Conservation (phyloP, 768 basidiomycete species). For the Exsudoporus frostii region DNA sequence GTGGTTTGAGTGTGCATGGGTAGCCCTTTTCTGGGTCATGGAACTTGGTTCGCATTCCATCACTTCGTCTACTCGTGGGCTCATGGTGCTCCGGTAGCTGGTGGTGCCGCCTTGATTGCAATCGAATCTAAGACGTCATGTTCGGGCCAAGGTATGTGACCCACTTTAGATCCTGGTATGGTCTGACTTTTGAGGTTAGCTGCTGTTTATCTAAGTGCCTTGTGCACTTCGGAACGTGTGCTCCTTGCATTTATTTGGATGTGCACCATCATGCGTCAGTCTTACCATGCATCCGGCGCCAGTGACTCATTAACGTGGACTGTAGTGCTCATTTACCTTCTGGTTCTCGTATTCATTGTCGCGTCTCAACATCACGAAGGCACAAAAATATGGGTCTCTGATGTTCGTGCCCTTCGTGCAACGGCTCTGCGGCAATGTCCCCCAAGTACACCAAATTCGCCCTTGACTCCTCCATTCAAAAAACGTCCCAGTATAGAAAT, state of each 20-base stretch:
- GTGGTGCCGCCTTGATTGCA: conserved; percentile 47
- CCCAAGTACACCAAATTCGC: conserved; percentile 36
- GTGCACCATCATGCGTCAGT: conserved; percentile 41
- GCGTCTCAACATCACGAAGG: conserved; percentile 44
- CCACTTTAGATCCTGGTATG: background rate
- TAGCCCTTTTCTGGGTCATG: conserved; percentile 53
- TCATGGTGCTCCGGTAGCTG: conserved; percentile 38
- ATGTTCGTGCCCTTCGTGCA: conserved; percentile 44
- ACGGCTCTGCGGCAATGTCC: conserved; percentile 27
- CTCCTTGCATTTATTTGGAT: conserved; percentile 63
- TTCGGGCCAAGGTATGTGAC: conserved; percentile 24
- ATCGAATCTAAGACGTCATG: conserved; percentile 38
- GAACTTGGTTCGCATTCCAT: conserved; percentile 49
- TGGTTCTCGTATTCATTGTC: conserved; percentile 44
- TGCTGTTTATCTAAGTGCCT: background rate
- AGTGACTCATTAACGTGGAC: conserved; percentile 2
- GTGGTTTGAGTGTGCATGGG: conserved; percentile 71
- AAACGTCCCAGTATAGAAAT: conserved; percentile 36
- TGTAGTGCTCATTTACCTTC: conserved; percentile 58
- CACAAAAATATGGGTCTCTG: conserved; percentile 48
- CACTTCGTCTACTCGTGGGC: background rate
- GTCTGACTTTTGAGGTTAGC: conserved; percentile 3
- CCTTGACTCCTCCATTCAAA: conserved; percentile 35
- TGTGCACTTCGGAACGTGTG: conserved; percentile 53
- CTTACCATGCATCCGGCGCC: background rate